phyloP scores from a whole-genome alignment of 495 filamentous ascomycete species.

The Xylaria telfairii region DNA sequence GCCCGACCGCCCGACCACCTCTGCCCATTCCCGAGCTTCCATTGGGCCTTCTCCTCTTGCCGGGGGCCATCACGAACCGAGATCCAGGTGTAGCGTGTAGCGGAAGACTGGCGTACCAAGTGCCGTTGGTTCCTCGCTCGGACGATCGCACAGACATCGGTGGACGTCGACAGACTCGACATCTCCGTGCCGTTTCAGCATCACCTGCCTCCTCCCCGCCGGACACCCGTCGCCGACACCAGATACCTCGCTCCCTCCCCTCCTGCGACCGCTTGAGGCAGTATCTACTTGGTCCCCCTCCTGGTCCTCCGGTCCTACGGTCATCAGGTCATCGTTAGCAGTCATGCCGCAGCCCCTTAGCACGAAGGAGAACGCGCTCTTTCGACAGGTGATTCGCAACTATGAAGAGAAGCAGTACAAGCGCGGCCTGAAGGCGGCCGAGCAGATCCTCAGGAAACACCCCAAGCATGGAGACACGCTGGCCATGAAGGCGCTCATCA shows the following conservation, averaged over 20 bases:
- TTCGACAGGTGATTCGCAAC: slow-evolving; percentile 89
- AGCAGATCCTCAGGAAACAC: slow-evolving; percentile 92
- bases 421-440: slow-evolving; percentile 90
- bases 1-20: too few species aligned
- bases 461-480: slow-evolving; percentile 97
- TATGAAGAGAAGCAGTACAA: slow-evolving; percentile 99
- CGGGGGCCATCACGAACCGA: background rate
- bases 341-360: slow-evolving; percentile 82
- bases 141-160: background rate
- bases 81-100: background rate
- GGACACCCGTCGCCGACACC: background rate
- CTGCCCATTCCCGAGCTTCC: background rate
- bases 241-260: background rate
- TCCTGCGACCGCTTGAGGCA: background rate
- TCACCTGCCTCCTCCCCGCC: background rate
- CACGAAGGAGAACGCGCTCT: slow-evolving; percentile 91
- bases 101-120: background rate
- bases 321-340: slow-evolving; percentile 31
- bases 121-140: background rate
- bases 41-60: slow-evolving; percentile 2
- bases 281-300: slow-evolving; percentile 1
- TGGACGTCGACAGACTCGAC: background rate
- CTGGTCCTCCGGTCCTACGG: background rate
- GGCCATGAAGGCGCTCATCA: slow-evolving; percentile 98
- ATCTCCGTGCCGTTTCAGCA: background rate